A percentile compares a stretch with the other conserved stretches of the same genome.
phyloP scores from a whole-genome alignment of 225 moss, liverwort and hornwort genomes.

The Sphagnum contortum region DNA sequence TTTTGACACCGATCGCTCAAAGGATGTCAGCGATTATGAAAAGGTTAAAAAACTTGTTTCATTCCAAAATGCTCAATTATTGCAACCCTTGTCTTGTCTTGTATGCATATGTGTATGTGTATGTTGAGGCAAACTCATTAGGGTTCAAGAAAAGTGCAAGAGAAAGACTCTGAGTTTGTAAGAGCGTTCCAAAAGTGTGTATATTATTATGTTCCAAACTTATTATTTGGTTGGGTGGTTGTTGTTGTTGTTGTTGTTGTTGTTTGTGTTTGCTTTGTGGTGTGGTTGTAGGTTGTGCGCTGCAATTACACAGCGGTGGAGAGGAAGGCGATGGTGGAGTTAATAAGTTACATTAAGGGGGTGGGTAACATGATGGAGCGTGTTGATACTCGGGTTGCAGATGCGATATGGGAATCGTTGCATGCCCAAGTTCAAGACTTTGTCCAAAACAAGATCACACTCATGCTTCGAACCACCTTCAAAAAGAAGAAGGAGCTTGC shows the following conservation, averaged over 20 bases:
- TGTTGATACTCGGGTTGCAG: conserved; percentile 78
- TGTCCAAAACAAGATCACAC: conserved; percentile 70
- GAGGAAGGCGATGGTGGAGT: conserved; percentile 77
- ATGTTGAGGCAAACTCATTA: too few species aligned
- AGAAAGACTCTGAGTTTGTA: too few species aligned
- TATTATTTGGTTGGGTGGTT: too few species aligned
- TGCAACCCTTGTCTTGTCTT: too few species aligned
- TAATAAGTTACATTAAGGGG: conserved; percentile 81
- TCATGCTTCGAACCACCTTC: conserved; percentile 80
- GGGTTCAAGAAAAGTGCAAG: too few species aligned
- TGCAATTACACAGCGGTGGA: conserved; percentile 78
- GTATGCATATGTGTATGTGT: too few species aligned
- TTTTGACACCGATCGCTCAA: conserved; percentile 45
- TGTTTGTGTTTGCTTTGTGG: conserved; percentile 5
- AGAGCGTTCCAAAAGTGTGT: too few species aligned
- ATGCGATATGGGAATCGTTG: conserved; percentile 81
- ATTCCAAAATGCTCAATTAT: too few species aligned
- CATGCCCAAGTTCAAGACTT: conserved; percentile 90
- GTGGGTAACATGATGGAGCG: conserved; percentile 97
- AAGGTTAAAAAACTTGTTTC: conserved; percentile 62
- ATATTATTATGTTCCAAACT: too few species aligned
- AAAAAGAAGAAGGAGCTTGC: conserved; percentile 84
- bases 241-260: not conserved
- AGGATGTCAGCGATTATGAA: conserved; percentile 81
- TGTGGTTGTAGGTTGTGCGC: conserved; percentile 63